Percentiles rank a stretch among this genome's conserved stretches.
These are phyloP conservation scores for Clarireedia sp. DNA, from an alignment of 2,329 filamentous ascomycete genomes.

Conservation along the genomic window DNA sequence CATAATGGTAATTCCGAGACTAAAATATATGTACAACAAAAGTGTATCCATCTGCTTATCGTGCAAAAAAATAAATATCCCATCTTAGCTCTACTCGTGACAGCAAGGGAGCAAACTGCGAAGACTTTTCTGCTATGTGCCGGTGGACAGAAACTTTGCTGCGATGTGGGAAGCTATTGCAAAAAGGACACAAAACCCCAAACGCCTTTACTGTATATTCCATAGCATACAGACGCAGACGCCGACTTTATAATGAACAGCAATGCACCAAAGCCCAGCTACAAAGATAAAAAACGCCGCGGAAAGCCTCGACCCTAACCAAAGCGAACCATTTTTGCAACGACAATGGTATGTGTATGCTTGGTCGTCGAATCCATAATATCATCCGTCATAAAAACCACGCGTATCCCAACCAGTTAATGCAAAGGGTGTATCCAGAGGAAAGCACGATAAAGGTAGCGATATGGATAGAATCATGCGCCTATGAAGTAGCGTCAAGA, in stretches of 20 bases:
- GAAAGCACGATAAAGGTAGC: slow-evolving; percentile 24
- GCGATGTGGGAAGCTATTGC: slow-evolving; percentile 1
- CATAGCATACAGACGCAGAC: slow-evolving; percentile 9
- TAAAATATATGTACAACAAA: background rate
- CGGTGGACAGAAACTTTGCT: slow-evolving; percentile 7
- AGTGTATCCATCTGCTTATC: background rate
- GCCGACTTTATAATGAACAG: slow-evolving; percentile 4
- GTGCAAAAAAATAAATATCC: background rate
- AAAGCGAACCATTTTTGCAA: slow-evolving; percentile 7
- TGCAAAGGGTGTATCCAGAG: slow-evolving; percentile 27
- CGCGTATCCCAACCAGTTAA: slow-evolving; percentile 30
- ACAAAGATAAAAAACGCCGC: slow-evolving; percentile 8
- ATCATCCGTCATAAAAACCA: slow-evolving; percentile 26
- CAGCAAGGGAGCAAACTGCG: slow-evolving; percentile 6
- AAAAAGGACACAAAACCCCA: background rate
- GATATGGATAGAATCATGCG: slow-evolving; percentile 17
- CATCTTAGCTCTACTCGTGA: slow-evolving; percentile 2
- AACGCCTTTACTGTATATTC: slow-evolving; percentile 9
- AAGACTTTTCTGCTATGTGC: slow-evolving; percentile 6
- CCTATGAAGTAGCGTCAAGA: slow-evolving; percentile 26
- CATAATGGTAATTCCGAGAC: background rate
- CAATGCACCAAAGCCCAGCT: slow-evolving; percentile 7
- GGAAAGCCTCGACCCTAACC: slow-evolving; percentile 7
- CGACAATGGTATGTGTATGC: slow-evolving; percentile 4
- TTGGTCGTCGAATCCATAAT: slow-evolving; percentile 9